phyloP scores from a whole-genome alignment of 2,329 filamentous ascomycete genomes.

The Rutstroemia sp. region DNA sequence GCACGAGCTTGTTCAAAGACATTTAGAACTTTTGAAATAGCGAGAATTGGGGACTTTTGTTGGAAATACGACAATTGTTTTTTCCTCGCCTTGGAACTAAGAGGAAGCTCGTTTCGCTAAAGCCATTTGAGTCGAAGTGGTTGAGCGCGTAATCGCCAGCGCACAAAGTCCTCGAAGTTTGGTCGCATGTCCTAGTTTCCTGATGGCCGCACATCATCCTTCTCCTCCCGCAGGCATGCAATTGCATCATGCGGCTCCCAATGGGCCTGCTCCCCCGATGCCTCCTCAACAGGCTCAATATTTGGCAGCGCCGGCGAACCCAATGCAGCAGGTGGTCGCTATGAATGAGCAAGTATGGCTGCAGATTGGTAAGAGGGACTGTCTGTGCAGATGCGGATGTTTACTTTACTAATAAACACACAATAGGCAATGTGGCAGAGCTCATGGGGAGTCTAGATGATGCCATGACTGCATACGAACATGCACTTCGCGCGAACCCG shows the following conservation, averaged over 20 bases:
- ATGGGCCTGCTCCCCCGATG: conserved; percentile 25
- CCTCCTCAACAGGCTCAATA: conserved; percentile 22
- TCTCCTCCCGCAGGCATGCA: conserved; percentile 50
- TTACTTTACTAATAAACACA: conserved; percentile 22
- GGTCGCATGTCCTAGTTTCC: conserved; percentile 2
- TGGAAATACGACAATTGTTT: neutral
- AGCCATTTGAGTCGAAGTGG: neutral
- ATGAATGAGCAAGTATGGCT: conserved; percentile 89
- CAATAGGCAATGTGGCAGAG: conserved; percentile 73
- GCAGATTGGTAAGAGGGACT: conserved; percentile 66
- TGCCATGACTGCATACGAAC: conserved; percentile 84
- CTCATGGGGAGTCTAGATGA: conserved; percentile 82
- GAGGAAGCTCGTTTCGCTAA: neutral
- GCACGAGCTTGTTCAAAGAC: neutral
- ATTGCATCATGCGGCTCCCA: conserved; percentile 24
- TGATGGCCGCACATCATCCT: conserved; percentile 30
- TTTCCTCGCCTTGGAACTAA: neutral
- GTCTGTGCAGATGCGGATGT: neutral
- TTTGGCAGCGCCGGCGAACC: conserved; percentile 32
- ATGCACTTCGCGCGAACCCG: conserved; percentile 77
- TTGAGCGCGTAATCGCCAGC: conserved; percentile 10
- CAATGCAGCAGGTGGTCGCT: conserved; percentile 61
- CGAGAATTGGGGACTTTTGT: neutral
- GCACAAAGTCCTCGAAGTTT: neutral
- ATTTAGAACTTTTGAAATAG: neutral